Base-by-base conservation (phyloP, 495 filamentous ascomycete genomes). In the Trypethelium eluteriae region DNA sequence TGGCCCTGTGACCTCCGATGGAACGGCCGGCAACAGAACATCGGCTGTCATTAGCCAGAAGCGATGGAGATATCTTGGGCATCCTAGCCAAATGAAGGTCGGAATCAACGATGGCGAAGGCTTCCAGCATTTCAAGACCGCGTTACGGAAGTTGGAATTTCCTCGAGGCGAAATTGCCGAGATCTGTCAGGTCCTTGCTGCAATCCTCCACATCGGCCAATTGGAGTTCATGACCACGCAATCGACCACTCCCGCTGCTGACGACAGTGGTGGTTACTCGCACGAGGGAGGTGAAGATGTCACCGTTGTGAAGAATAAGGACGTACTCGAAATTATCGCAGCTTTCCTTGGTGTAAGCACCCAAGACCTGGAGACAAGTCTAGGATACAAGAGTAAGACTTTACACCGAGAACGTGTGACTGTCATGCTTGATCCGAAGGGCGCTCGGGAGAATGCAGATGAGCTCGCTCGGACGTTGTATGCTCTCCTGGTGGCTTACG, bases 71-170 rank as follows among this genome's bases (percentile, higher is more conserved):
- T 98, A 97, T 76, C 82, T 98, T 35, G 94, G 94, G 25, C 94
- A 98, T 73, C 93, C 93, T 2, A 96, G 93, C 0, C 94, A 98
- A 74, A 82, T 98, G 38, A 97, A 96, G 74, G 91, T 98, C 39
- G 94, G 94, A 34, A 90, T 98, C 74, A 96, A 98, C 73, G 94
- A 98, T 75, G 80, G 85, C 3, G 93, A 96, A 72, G 93, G 93
- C 0, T 98, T 98, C 77, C 90, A 95, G 74, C 88, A 96, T 63
- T 98, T 98, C 81, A 98, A 98, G 81, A 96, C 90, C 0, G 94
- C 94, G 2, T 79, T 98, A 63, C 80, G 93, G 57, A 97, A 96
- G 74, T 83, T 98, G 46, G 94, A 96, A 74, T 97, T 98, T 70
- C 90, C 93, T 2, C 84, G 92, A 34, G 85, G 86, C 69, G 93